Conservation (phyloP, 345 rosid species). For the Eucalyptus tenuipes region DNA sequence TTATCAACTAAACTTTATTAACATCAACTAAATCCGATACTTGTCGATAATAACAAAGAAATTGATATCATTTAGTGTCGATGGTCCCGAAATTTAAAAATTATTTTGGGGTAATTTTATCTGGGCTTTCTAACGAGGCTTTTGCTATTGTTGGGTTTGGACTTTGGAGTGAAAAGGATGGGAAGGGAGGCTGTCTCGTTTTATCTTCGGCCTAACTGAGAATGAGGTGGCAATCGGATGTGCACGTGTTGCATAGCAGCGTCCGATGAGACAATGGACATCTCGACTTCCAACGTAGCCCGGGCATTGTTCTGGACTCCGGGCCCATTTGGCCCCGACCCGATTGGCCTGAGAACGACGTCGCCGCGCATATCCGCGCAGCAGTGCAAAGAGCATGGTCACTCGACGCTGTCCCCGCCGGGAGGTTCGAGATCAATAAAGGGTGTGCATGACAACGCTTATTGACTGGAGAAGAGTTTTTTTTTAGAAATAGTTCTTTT, state of each 20-base stretch:
- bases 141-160: background rate
- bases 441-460: too few relatives aligned
- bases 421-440: background rate
- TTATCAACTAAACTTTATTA: background rate
- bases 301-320: too few relatives aligned
- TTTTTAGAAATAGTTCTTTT: too few relatives aligned
- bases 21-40: background rate
- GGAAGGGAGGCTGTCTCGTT: background rate
- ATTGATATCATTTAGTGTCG: background rate
- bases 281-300: too few relatives aligned
- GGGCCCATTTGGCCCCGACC: background rate
- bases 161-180: background rate
- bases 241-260: background rate
- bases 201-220: background rate
- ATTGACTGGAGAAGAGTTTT: too few relatives aligned
- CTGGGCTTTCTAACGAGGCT: background rate
- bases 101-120: background rate
- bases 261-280: too few relatives aligned
- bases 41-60: background rate
- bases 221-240: background rate
- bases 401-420: rapidly evolving
- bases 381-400: background rate
- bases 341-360: background rate
- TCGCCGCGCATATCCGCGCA: background rate
- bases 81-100: too few relatives aligned